Percentiles rank a stretch among this genome's conserved stretches.
Conservation (phyloP, 2,329 filamentous ascomycete genomes). For the Domatiomyces globalis region DNA sequence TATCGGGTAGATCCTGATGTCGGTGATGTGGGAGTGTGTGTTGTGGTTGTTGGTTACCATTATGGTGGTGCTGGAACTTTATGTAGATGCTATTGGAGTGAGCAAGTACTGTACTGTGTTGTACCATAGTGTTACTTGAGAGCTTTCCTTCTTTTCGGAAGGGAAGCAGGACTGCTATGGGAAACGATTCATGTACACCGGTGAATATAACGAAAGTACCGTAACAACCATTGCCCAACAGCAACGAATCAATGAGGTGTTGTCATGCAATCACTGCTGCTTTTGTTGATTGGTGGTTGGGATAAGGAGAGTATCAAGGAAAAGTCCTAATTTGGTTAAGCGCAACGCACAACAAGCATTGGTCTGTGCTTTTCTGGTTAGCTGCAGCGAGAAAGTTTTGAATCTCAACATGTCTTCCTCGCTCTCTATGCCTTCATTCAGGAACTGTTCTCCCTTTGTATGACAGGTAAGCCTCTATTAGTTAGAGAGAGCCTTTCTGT, state of each 20-base stretch:
- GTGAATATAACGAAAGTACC: no score
- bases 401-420: neutral
- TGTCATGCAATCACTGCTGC: no score
- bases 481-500: neutral
- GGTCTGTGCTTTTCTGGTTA: neutral
- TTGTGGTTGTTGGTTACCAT: neutral
- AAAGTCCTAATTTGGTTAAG: neutral
- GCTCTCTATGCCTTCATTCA: neutral
- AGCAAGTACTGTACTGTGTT: no score
- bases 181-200: no score
- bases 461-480: neutral
- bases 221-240: no score
- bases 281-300: no score
- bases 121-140: no score
- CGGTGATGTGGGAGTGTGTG: slow-evolving; percentile 13
- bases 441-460: neutral
- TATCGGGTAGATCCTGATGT: slow-evolving; percentile 47
- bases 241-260: no score
- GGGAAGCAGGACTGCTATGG: no score
- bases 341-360: neutral
- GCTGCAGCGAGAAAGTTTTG: neutral
- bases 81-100: neutral
- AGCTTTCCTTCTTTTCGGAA: no score
- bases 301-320: no score
- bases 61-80: neutral